Evolutionary conservation across 768 basidiomycete species (phyloP), one percentile per base, ranked within the genome.

Genomic region (Sarcodon sp.): DNA sequence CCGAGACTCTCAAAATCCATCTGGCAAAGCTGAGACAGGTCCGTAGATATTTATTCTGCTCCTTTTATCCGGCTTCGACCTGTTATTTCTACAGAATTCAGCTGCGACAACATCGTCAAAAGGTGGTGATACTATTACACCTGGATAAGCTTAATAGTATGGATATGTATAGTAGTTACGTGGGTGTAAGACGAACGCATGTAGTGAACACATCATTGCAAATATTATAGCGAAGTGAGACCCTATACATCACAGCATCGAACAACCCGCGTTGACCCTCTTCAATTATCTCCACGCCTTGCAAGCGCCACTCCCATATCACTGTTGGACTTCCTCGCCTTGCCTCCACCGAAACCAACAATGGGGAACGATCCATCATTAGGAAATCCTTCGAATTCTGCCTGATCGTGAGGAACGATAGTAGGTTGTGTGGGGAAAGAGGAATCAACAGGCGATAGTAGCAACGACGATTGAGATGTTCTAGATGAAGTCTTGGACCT

Each of bases 1-100:
- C 84, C 44, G 88, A 92, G 68, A 86, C 87, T 34, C 69, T 96
- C 49, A 90, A 87, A 67, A 88, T 97, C 46, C 90, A 96, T 66
- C 67, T 98, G 41, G 81, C 91, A 4, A 94, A 94, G 66, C 72
- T 92, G 56, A 69, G 91, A 54, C 81, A 87, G 76, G 87, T 86
- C 47, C 50, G 66, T 52, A 49, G 9, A 5, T 18, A 27, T 27
- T 4, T 27, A 21, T 13, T 34, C 0, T 8, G 43, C 5, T n/a
- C 47, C 53, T 5, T 49, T 47, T 4, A 31, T 33, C n/a, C 33
- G 7, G 18, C 1, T 9, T 21, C 13, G 21, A 27, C 3, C 21
- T 27, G 4, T 27, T 27, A 4, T 27, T 27, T 27, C 21, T 27
- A 27, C 21, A 27, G 21, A 27, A 27, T 27, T 27, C 21, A 27